These are phyloP conservation scores for Hypoxylon lienhwacheense DNA, from an alignment of 495 filamentous ascomycete genomes.

Conservation along the genomic window DNA sequence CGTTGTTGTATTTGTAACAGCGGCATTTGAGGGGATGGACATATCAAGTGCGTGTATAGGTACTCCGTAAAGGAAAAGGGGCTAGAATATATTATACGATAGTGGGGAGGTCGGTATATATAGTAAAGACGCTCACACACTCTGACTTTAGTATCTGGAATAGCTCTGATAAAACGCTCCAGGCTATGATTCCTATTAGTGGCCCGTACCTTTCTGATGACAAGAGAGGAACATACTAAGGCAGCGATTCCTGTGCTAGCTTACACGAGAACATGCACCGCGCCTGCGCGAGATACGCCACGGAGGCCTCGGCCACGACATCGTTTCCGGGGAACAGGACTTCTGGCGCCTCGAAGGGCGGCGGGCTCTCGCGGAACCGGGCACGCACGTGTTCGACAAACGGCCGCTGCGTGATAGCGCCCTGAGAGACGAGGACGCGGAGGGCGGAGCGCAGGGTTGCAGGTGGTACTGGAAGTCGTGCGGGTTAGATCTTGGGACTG, in stretches of 20 bases:
- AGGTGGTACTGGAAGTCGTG: slow-evolving; percentile 18
- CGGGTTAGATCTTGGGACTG: neutral
- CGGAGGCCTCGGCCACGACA: slow-evolving; percentile 8
- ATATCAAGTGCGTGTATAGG: too few relatives aligned
- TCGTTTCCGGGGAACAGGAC: slow-evolving; percentile 18
- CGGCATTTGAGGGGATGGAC: too few relatives aligned
- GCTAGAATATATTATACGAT: neutral
- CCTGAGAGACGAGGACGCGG: slow-evolving; percentile 30
- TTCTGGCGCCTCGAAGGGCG: neutral
- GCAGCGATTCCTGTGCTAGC: slow-evolving; percentile 29
- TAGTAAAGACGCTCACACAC: slow-evolving; percentile 1
- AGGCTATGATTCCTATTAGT: slow-evolving; percentile 16
- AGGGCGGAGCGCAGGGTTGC: slow-evolving; percentile 27
- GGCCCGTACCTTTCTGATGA: neutral
- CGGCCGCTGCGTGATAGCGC: slow-evolving; percentile 24
- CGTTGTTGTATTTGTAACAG: too few relatives aligned
- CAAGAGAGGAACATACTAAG: slow-evolving; percentile 13
- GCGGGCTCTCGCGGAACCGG: slow-evolving; percentile 18
- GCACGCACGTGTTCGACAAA: slow-evolving; percentile 28
- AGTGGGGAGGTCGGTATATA: too few relatives aligned
- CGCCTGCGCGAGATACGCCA: slow-evolving; percentile 25
- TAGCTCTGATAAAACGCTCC: slow-evolving; percentile 19
- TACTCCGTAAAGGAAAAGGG: too few relatives aligned
- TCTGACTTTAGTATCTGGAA: slow-evolving; percentile 2
- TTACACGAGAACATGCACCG: slow-evolving; percentile 34